Evolutionary conservation across 1,284 basidiomycete species (phyloP).

Genomic region (Filobasidium uniguttulatum): DNA sequence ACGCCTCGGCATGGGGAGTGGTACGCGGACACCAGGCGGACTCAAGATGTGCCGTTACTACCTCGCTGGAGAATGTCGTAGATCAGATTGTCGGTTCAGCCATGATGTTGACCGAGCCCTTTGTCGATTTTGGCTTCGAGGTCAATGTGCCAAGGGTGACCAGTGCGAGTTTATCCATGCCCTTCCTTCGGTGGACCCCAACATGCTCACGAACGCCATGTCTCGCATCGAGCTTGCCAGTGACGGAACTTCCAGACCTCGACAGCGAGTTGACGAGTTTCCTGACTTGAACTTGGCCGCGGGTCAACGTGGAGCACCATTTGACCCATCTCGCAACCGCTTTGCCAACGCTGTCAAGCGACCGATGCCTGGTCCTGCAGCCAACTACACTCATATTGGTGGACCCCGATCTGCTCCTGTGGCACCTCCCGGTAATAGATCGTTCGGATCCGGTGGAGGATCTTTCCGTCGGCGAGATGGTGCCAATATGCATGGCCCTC

Average conservation of each 20-base stretch:
- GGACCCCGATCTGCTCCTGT: conserved; percentile 23
- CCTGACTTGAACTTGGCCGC: conserved; percentile 46
- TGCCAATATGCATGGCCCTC: conserved; percentile 42
- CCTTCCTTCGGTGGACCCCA: conserved; percentile 47
- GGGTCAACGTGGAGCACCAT: conserved; percentile 34
- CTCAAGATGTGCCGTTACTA: conserved; percentile 86
- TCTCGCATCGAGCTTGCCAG: conserved; percentile 47
- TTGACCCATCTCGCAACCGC: conserved; percentile 65
- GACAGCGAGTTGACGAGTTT: conserved; percentile 61
- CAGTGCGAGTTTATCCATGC: conserved; percentile 65
- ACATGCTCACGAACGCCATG: conserved; percentile 48
- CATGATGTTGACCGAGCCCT: conserved; percentile 84
- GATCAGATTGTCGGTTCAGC: conserved; percentile 93
- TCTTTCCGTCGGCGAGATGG: conserved; percentile 12
- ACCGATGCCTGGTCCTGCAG: conserved; percentile 21
- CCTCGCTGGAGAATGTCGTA: conserved; percentile 84
- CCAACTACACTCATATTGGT: conserved; percentile 18
- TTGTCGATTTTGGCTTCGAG: conserved; percentile 94
- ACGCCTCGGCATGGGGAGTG: conserved; percentile 27
- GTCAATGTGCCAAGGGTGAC: conserved; percentile 88
- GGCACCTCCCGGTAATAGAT: not conserved
- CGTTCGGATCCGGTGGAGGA: not conserved
- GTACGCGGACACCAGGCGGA: conserved; percentile 42
- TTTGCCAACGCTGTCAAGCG: conserved; percentile 48
- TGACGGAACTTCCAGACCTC: conserved; percentile 36